phyloP scores from a whole-genome alignment of 73 alveolate genomes.

The Paramecium primaurelia region DNA sequence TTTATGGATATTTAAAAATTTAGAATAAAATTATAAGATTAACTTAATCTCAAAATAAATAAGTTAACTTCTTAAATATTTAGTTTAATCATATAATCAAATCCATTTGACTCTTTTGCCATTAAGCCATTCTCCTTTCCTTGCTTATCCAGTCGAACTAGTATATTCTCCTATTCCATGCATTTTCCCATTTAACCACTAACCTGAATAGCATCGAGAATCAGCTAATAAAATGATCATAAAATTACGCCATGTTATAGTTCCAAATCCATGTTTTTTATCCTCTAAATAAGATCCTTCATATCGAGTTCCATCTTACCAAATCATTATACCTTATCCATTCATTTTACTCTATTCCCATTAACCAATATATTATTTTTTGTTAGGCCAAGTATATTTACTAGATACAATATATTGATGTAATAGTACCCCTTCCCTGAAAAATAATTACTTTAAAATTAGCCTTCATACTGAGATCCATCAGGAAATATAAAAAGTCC shows the following conservation, averaged over 20 bases:
- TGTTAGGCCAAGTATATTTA: background rate
- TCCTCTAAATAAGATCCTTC: slow-evolving; percentile 63
- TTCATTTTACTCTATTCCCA: slow-evolving; percentile 60
- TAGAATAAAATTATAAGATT: background rate
- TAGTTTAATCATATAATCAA: background rate
- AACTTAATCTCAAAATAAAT: background rate
- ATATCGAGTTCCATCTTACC: slow-evolving; percentile 64
- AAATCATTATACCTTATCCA: slow-evolving; percentile 65
- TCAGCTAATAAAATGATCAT: slow-evolving; percentile 46
- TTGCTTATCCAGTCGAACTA: background rate
- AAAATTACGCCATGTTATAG: slow-evolving; percentile 16
- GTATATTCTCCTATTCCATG: slow-evolving; percentile 53
- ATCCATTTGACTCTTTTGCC: slow-evolving; percentile 59
- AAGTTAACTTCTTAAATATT: background rate
- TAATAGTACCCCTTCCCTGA: slow-evolving; percentile 18
- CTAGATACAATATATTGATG: background rate
- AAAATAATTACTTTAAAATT: background rate
- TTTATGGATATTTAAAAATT: background rate
- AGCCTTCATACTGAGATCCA: slow-evolving; percentile 66
- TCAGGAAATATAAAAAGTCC: slow-evolving; percentile 74
- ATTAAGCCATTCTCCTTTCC: slow-evolving; percentile 57
- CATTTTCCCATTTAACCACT: slow-evolving; percentile 56
- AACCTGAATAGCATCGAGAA: slow-evolving; percentile 57
- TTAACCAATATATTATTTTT: background rate
- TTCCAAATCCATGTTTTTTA: slow-evolving; percentile 63